A percentile compares a stretch with the other conserved stretches of the same genome.
phyloP scores from a whole-genome alignment of 306 rosid species.

The Cucumis hystrix region DNA sequence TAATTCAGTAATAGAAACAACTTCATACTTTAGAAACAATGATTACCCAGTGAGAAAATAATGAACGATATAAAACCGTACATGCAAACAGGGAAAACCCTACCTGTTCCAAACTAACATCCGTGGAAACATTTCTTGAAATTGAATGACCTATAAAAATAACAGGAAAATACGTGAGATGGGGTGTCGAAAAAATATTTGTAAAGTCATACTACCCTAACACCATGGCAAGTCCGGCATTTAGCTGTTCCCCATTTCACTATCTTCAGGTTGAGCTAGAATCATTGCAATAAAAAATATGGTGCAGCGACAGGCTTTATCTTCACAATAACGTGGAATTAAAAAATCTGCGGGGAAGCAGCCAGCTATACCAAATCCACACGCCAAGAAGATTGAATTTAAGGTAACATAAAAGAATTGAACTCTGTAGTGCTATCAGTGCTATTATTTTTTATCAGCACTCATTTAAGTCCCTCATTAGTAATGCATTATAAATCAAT shows the following conservation, averaged over 20 bases:
- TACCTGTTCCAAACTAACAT: conserved; percentile 64
- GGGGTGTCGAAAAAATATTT: conserved; percentile 5
- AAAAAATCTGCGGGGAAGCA: background rate
- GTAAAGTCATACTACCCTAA: background rate
- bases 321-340: background rate
- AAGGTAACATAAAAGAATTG: background rate
- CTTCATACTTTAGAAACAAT: background rate
- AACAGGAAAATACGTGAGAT: background rate
- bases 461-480: background rate
- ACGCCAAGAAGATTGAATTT: background rate
- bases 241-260: background rate
- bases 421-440: background rate
- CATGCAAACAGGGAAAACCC: background rate
- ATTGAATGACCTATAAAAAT: conserved; percentile 49
- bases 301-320: background rate
- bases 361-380: background rate
- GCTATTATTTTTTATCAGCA: background rate
- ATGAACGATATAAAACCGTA: background rate
- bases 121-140: conserved; percentile 52
- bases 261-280: background rate
- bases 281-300: background rate
- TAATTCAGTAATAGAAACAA: conserved; percentile 12
- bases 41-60: background rate
- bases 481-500: background rate
- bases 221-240: background rate